Conservation (phyloP, 768 basidiomycete genomes). For the Tylopilus subfusipes region DNA sequence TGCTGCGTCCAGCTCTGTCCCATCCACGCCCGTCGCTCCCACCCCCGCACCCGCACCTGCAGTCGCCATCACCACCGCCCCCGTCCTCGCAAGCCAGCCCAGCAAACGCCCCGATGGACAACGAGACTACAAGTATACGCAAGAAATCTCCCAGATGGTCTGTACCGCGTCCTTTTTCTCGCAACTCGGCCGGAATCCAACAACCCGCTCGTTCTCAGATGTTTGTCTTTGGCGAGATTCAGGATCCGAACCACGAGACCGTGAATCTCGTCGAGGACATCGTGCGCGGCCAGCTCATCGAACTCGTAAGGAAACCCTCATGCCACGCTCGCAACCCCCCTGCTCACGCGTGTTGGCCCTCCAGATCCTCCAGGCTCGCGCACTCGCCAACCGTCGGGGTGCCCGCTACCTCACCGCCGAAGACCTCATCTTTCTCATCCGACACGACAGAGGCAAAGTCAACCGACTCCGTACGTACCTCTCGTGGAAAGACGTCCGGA, state of each 20-base stretch:
- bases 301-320: constrained; percentile 54
- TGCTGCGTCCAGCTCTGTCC: constrained; percentile 12
- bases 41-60: not conserved
- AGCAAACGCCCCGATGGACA: constrained; percentile 23
- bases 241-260: constrained; percentile 83
- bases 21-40: constrained; percentile 21
- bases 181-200: not conserved
- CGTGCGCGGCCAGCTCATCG: constrained; percentile 84
- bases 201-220: constrained; percentile 48
- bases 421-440: constrained; percentile 94
- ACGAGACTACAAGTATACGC: constrained; percentile 81
- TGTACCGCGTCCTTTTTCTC: constrained; percentile 1
- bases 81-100: constrained; percentile 9
- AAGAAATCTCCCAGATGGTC: constrained; percentile 95
- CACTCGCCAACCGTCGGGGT: constrained; percentile 74
- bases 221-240: constrained; percentile 96
- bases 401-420: constrained; percentile 87
- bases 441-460: constrained; percentile 91
- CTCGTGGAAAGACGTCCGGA: constrained; percentile 96
- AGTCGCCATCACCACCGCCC: constrained; percentile 3
- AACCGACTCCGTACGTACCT: constrained; percentile 90
- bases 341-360: constrained; percentile 1
- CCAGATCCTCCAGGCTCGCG: constrained; percentile 87
- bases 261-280: constrained; percentile 96
- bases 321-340: not conserved